Evolutionary conservation across 306 rosid species (phyloP), one percentile per base, ranked within the genome.

Genomic region (Trifolium fragiferum): DNA sequence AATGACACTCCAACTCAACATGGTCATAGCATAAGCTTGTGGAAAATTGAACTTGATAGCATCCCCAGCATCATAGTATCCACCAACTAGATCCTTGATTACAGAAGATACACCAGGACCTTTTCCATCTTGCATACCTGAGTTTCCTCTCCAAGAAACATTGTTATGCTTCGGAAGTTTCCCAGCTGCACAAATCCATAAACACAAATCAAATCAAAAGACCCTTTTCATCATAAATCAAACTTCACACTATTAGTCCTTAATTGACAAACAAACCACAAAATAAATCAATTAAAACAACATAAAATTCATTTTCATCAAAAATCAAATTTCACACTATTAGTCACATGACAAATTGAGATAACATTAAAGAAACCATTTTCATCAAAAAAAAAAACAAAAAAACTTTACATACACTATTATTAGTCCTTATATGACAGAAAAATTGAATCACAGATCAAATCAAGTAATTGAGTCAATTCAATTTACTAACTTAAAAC

Each of bases 1-100:
- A 33, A 95, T 95, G 1, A 95, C 99, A 30, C 98, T 95, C 99
- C 99, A 95, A 74, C 99, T 95, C 83, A 95, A 79, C 98, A 95
- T 84, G 70, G 98, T 87, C 84, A 95, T 82, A 57, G 99, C 75
- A 72, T 90, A 95, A 3, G 99, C 83, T 61, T 55, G 53, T 9
- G 99, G 99, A 33, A 92, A 95, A 78, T 95, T 71, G 85, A 95
- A 95, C 90, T 95, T 95, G 80, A 95, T 95, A 8, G 98, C 97
- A 78, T 95, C 98, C 9, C 99, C 99, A 30, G 99, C 99, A 78
- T 95, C 99, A 66, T 95, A 95, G 54, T 68, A 95, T 7, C 99
- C 99, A 54, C 99, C 99, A 7, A 84, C 80, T 62, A 95, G 87
- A 89, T 95, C 90, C 78, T 89, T 95, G 41, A 87, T 80, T 6